Conservation (phyloP, 2,329 filamentous ascomycete species). For the Xylariomycetidae sp. region DNA sequence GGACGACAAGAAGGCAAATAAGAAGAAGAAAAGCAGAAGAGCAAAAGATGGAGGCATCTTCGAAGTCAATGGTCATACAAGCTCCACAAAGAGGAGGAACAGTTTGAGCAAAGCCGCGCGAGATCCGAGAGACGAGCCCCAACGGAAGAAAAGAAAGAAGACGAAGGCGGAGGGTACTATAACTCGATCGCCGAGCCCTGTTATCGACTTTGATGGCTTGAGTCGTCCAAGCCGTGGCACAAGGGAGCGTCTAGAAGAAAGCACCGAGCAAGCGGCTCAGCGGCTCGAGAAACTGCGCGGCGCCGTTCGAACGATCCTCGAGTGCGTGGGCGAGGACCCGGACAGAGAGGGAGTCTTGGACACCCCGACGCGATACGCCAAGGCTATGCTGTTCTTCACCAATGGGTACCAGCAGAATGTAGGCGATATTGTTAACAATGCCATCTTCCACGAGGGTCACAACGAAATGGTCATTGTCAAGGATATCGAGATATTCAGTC, state of each 20-base stretch:
- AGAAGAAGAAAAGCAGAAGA: constrained; percentile 24
- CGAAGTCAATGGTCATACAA: constrained; percentile 27
- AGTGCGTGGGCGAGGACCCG: constrained; percentile 66
- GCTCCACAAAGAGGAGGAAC: constrained; percentile 38
- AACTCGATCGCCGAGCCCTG: constrained; percentile 47
- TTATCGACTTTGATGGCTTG: constrained; percentile 59
- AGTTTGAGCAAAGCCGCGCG: constrained; percentile 59
- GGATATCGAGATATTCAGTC: constrained; percentile 89
- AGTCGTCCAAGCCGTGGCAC: constrained; percentile 60
- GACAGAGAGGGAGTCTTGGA: constrained; percentile 60
- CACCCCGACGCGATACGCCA: constrained; percentile 83
- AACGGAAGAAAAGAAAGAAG: constrained; percentile 33
- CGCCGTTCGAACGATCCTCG: constrained; percentile 61
- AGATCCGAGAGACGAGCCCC: constrained; percentile 53
- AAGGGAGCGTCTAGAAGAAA: constrained; percentile 56
- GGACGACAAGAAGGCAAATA: constrained; percentile 27
- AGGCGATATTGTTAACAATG: constrained; percentile 83
- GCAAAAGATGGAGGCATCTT: constrained; percentile 21
- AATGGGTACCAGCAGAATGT: constrained; percentile 96
- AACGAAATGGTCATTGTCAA: constrained; percentile 98
- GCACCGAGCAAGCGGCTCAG: constrained; percentile 41
- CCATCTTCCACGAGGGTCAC: constrained; percentile 94
- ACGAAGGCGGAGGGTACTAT: constrained; percentile 21
- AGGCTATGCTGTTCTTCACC: constrained; percentile 93
- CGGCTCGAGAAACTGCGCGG: constrained; percentile 55